Conservation (phyloP, 2,329 filamentous ascomycete species). For the Sporothrix phasma region DNA sequence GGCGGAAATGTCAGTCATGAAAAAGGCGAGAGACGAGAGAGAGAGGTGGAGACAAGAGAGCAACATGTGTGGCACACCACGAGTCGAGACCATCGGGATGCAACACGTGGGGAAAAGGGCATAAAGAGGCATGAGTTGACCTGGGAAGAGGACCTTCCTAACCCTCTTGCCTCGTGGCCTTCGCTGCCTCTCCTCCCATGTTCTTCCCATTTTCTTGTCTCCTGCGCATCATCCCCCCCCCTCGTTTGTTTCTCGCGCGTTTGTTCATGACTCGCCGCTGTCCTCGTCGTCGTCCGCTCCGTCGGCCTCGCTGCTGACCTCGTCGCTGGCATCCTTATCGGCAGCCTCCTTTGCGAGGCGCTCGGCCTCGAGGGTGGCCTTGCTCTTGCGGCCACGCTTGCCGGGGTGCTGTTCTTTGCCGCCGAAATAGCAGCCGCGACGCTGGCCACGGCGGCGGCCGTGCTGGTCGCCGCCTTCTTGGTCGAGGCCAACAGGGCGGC, state of each 20-base stretch:
- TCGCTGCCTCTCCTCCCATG: background rate
- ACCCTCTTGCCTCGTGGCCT: background rate
- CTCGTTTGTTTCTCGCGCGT: background rate
- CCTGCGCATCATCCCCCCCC: no score
- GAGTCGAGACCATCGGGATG: background rate
- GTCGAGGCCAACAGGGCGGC: conserved; percentile 18
- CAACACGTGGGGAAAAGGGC: background rate
- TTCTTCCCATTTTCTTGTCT: background rate
- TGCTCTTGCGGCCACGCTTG: conserved; percentile 21
- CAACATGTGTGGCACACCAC: background rate
- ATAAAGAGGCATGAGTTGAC: background rate
- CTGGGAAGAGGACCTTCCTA: background rate
- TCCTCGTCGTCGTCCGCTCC: conserved; percentile 12
- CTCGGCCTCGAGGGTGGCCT: conserved; percentile 19
- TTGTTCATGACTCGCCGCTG: conserved; percentile 4
- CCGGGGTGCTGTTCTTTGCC: conserved; percentile 12
- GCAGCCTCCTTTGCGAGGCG: conserved; percentile 10
- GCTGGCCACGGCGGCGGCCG: background rate
- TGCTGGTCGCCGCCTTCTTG: conserved; percentile 14
- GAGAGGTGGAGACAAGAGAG: background rate
- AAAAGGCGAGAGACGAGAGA: background rate
- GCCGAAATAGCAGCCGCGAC: conserved; percentile 9
- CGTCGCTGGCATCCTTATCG: background rate
- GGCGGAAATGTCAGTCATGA: background rate
- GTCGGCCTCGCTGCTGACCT: conserved; percentile 10